Base-by-base conservation (phyloP, 176 grass and related monocot species). In the Olyra latifolia region DNA sequence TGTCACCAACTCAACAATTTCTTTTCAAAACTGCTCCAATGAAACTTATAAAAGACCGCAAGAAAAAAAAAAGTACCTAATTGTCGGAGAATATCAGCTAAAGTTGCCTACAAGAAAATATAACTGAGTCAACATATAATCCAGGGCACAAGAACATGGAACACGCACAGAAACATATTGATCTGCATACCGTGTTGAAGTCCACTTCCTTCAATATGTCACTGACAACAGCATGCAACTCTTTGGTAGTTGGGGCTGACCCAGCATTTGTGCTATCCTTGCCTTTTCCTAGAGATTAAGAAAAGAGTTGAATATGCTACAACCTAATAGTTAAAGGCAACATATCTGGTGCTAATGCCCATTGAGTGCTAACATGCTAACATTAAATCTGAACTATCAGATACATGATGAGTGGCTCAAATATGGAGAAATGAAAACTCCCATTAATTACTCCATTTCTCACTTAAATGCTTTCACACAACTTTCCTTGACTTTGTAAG, bases 171-270 rank as follows among this genome's bases (percentile, higher is more conserved):
- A 88, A 88, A 46, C 59, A 78, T 29, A 80, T 83, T 25, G 0
- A 45, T 39, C 59, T 52, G 47, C 74, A 69, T 85, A 99, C 97
- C 22, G 97, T 99, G 75, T 99, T 96, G 82, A 99, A 99, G 64
- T 99, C 97, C 59, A 99, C 97, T 99, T 96, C 88, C 88, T 93
- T 93, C 70, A 99, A 87, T 88, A 96, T 91, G 16, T 89, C 69
- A 58, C 75, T 91, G 75, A 99, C 79, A 76, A 99, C 93, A 83
- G 79, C 87, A 88, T 90, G 91, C 67, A 99, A 81, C 57, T 99
- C 82, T 77, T 93, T 83, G 27, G 70, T 82, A 23, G 89, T 99
- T 54, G 97, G 97, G 49, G 88, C 82, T 32, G 40, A 46, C 15
- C 78, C 62, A 61, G 83, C 84, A 74, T 74, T 78, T 69, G 72